Conservation (phyloP, 169 alveolate species). For the Plasmodium inui region DNA sequence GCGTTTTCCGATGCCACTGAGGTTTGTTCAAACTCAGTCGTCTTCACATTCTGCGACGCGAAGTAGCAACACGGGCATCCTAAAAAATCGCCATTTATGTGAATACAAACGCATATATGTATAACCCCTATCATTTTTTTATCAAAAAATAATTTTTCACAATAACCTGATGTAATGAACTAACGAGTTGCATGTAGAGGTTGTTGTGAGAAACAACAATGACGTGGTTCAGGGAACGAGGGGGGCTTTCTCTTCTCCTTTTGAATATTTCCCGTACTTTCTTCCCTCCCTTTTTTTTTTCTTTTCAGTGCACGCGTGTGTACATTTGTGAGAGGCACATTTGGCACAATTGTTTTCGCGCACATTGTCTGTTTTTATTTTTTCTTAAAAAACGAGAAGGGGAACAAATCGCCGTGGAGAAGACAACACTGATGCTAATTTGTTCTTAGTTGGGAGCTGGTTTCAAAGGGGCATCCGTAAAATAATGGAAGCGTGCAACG, state of each 20-base stretch:
- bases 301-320: not conserved
- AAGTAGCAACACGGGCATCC: not conserved
- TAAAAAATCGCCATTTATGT: not conserved
- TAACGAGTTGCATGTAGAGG: not conserved
- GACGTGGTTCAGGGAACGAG: not conserved
- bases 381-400: not conserved
- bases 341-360: not conserved
- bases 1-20: not conserved
- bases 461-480: not conserved
- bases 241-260: not conserved
- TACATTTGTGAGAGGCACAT: not conserved
- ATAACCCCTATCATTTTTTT: not conserved
- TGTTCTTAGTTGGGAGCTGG: not conserved
- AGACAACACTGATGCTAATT: not conserved
- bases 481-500: not conserved
- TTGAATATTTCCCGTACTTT: not conserved
- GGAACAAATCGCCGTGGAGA: not conserved
- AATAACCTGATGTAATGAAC: not conserved
- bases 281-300: not conserved
- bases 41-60: not conserved
- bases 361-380: not conserved
- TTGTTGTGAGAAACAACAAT: not conserved
- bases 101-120: not conserved
- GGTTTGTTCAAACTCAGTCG: not conserved
- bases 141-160: not conserved